Evolutionary conservation across 192 early-diverging fungal genomes (phyloP), one percentile per base, ranked within the genome.

Genomic region (Entrophospora sp.): DNA sequence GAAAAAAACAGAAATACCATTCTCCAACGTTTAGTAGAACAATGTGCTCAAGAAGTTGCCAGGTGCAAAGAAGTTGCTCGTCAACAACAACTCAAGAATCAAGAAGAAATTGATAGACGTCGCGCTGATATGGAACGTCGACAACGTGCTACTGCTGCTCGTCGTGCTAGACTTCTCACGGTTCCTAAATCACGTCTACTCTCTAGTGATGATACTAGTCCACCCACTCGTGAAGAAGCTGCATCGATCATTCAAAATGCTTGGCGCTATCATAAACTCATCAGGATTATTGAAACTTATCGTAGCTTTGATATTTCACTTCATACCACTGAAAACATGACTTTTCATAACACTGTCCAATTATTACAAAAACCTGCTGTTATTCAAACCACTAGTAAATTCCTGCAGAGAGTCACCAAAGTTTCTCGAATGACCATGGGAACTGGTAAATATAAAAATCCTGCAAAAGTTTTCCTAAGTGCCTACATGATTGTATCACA

Each of bases 401-500:
- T 81, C 28, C 59, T 81, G 35, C 68, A 61, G 24, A 34, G 60
- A 1, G 34, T 51, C 0, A 46, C 36, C 32, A 69, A 71, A 46
- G 45, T 16, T 28, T 70, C 72, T 1, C 58, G 66, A 9, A 25
- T 64, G 13, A 64, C 63, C 1, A 52, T 18, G n/a, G 63, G 46
- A 36, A 13, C 35, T 10, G 52, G 35, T 4, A 64, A 38, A 30
- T 64, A 64, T 64, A 86, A 75, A 61, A 85, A 77, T 72, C 74
- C 76, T 37, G 79, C 83, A 12, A 75, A 89, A 22, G 83, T 91
- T 10, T 83, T 91, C 45, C 63, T 92, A 55, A 85, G 79, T 64
- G 75, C 83, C 35, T 92, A 87, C 58, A 83, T 92, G 83, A 80
- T 89, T 2, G 74, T 82, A 36, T 79, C 77, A 1, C 82, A 89